Evolutionary conservation across 1,284 basidiomycete genomes (phyloP).

Genomic region (Ustilago hordei): DNA sequence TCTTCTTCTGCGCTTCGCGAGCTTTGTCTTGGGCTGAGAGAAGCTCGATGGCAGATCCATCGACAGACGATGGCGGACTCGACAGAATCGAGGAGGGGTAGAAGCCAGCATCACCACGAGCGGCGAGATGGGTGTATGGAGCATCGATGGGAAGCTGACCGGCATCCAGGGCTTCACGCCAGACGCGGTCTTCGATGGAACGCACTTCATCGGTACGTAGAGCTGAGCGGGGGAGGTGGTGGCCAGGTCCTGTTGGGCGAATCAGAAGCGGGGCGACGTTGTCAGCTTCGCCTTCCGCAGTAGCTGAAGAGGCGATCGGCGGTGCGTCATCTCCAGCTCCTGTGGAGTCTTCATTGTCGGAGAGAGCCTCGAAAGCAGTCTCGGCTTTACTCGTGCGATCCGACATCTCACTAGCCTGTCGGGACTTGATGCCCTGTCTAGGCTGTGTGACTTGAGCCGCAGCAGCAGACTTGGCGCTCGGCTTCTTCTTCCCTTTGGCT

Average conservation of each 20-base stretch:
- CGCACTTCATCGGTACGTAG: slow-evolving; percentile 47
- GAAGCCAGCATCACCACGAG: slow-evolving; percentile 24
- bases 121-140: slow-evolving; percentile 58
- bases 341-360: slow-evolving; percentile 13
- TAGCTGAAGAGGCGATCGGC: neutral
- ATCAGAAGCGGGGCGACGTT: neutral
- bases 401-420: slow-evolving; percentile 27
- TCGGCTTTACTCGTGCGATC: slow-evolving; percentile 44
- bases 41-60: slow-evolving; percentile 40
- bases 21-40: slow-evolving; percentile 21
- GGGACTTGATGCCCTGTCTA: neutral
- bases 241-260: neutral
- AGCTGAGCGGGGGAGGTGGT: slow-evolving; percentile 32
- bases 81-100: slow-evolving; percentile 29
- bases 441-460: neutral
- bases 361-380: slow-evolving; percentile 30
- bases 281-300: neutral
- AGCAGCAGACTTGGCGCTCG: neutral
- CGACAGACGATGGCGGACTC: slow-evolving; percentile 15
- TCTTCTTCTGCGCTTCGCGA: slow-evolving; percentile 13
- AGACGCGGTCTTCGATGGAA: slow-evolving; percentile 48
- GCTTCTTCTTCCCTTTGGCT: slow-evolving; percentile 47
- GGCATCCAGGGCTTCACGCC: slow-evolving; percentile 50
- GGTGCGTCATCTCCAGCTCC: neutral
- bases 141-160: slow-evolving; percentile 52